Evolutionary conservation across 2,329 filamentous ascomycete genomes (phyloP).

Genomic region (Pestalotiopsis sp.): DNA sequence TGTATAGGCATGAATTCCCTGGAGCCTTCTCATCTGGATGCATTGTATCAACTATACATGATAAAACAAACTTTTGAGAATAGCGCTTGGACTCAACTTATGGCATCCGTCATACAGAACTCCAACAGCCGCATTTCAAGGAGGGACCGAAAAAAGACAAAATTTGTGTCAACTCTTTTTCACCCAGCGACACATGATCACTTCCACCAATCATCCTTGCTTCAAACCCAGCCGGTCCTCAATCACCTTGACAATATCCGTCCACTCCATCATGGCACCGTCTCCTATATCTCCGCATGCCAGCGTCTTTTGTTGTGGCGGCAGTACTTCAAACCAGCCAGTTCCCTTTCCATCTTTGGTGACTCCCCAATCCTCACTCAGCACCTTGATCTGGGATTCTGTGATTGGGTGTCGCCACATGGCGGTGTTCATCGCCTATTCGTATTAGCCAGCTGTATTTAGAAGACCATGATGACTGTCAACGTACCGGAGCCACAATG

Average conservation of each 20-base stretch:
- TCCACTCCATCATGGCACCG: conserved; percentile 85
- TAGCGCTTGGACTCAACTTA: too few species aligned
- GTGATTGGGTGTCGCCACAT: conserved; percentile 92
- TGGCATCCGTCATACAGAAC: too few species aligned
- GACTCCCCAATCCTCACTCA: conserved; percentile 76
- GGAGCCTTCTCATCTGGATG: too few species aligned
- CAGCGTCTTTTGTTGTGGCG: conserved; percentile 74
- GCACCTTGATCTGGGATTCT: conserved; percentile 65
- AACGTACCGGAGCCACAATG: conserved; percentile 62
- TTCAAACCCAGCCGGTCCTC: conserved; percentile 51
- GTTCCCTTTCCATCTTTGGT: conserved; percentile 23
- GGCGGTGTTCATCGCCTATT: conserved; percentile 77
- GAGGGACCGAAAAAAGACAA: too few species aligned
- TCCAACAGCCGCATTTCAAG: too few species aligned
- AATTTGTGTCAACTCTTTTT: too few species aligned
- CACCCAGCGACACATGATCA: background rate
- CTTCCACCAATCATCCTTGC: background rate
- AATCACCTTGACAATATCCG: conserved; percentile 68
- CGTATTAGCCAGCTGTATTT: background rate
- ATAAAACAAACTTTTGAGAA: too few species aligned
- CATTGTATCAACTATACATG: too few species aligned
- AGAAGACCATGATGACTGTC: too few species aligned
- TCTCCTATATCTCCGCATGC: conserved; percentile 84
- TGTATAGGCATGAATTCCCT: too few species aligned
- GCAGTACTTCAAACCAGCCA: conserved; percentile 71